These are phyloP conservation scores for Marasmius oreades DNA, from an alignment of 1,284 basidiomycete species.

Conservation along the genomic window DNA sequence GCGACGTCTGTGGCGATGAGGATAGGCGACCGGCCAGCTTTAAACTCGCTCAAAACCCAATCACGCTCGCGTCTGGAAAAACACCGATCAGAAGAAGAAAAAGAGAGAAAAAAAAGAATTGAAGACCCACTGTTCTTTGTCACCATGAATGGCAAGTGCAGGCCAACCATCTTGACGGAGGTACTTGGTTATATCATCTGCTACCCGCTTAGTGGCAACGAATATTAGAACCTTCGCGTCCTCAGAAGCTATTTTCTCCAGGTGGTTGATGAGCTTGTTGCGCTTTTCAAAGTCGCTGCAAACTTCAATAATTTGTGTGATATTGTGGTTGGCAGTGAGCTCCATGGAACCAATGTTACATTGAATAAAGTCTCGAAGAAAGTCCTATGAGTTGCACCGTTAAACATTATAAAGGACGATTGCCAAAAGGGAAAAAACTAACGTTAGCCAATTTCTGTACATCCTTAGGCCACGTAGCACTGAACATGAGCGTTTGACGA, in stretches of 20 bases:
- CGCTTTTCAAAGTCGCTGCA: conserved; percentile 99
- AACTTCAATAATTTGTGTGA: conserved; percentile 93
- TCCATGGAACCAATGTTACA: conserved; percentile 99
- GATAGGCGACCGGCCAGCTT: conserved; percentile 95
- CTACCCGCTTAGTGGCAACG: conserved; percentile 95
- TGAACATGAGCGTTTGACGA: conserved; percentile 96
- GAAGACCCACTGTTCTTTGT: conserved; percentile 86
- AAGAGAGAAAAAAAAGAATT: conserved; percentile 9
- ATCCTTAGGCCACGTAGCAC: conserved; percentile 99
- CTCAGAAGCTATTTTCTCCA: conserved; percentile 94
- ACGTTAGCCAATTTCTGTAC: conserved; percentile 95
- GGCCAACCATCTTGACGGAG: conserved; percentile 98
- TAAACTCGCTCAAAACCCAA: conserved; percentile 98
- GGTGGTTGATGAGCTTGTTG: conserved; percentile 92
- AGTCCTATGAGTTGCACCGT: conserved; percentile 58
- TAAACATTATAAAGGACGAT: conserved; percentile 5
- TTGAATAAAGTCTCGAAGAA: conserved; percentile 94
- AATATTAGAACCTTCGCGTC: conserved; percentile 99
- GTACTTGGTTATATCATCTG: conserved; percentile 98
- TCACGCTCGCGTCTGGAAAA: conserved; percentile 89
- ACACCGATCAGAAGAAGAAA: conserved; percentile 16
- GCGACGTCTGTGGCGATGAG: conserved; percentile 98
- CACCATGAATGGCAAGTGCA: conserved; percentile 96
- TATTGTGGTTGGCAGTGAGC: conserved; percentile 97
- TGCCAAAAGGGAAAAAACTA: conserved; percentile 18